Evolutionary conservation across 2,329 filamentous ascomycete species (phyloP), one percentile per base, ranked within the genome.

Genomic region (Cryphonectria nitschkei): DNA sequence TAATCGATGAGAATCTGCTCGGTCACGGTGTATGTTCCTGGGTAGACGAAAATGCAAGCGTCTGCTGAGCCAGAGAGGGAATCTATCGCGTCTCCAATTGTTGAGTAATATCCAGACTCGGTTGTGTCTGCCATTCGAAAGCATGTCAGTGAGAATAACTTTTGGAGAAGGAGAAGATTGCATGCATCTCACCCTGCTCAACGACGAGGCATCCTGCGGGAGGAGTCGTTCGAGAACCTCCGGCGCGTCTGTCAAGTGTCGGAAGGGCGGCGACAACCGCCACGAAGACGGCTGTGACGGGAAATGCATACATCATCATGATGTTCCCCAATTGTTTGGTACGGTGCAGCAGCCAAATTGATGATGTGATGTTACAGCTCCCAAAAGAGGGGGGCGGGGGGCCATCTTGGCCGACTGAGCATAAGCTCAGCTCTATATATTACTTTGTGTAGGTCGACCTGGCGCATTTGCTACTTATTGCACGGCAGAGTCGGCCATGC

Each of bases 11-110:
- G 76, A 6, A 80, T 69, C 68, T 80, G 77, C 63, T 80, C 79
- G 2, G 65, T 61, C n/a, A 67, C 16, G 1, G 73, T 65, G 61
- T 80, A 81, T 0, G 77, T 80, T 19, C 79, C 79, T 22, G 75
- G 72, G 16, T 75, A 75, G 34, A 81, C 71, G 61, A 77, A 81
- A 60, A 81, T 80, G 54, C 79, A 80, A 13, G 79, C 78, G 0
- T 74, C 72, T 0, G 70, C 66, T 1, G 71, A 74, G 0, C 76
- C 75, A 0, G 75, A 75, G 14, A 80, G 74, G 0, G 76, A 77
- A 19, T 64, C 65, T 5, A 81, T 62, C 11, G 79, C 79, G 37
- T 64, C 75, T 16, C 73, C 70, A 39, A 80, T 70, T 2, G 74
- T 73, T n/a, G 67, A 39, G 32, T 74, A 75, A 46, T 70, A 61